Percentiles rank a stretch among this genome's conserved stretches.
Conservation (phyloP, 768 basidiomycete genomes). For the Melanogaster broomeanus region DNA sequence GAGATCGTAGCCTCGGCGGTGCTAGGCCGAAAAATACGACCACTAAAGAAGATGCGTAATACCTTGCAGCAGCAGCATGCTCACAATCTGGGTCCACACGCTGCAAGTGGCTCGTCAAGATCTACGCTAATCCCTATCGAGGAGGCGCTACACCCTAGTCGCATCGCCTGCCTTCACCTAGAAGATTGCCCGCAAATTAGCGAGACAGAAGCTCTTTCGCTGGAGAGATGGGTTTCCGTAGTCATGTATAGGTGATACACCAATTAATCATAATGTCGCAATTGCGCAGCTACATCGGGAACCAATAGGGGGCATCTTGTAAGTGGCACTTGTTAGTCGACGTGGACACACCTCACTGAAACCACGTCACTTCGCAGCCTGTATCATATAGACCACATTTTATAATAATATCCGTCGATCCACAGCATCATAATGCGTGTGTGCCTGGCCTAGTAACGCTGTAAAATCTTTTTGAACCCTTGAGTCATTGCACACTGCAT, state of each 20-base stretch:
- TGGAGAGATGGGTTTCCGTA: constrained; percentile 39
- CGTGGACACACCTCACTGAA: constrained; percentile 9
- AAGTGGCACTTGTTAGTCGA: constrained; percentile 15
- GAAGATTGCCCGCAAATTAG: constrained; percentile 41
- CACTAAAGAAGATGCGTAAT: constrained; percentile 35
- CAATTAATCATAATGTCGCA: no score
- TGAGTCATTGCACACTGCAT: background rate
- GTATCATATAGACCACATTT: constrained; percentile 9
- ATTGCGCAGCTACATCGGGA: no score
- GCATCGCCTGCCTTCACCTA: constrained; percentile 45
- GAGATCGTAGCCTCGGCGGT: constrained; percentile 26
- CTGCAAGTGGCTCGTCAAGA: constrained; percentile 22
- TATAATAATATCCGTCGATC: constrained; percentile 32
- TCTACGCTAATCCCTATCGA: constrained; percentile 39
- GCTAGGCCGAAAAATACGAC: constrained; percentile 34
- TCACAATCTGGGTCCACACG: constrained; percentile 9
- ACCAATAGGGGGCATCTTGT: constrained; percentile 21
- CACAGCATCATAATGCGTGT: constrained; percentile 10
- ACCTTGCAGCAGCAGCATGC: constrained; percentile 10
- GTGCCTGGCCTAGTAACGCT: constrained; percentile 15
- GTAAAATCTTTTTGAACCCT: constrained; percentile 1
- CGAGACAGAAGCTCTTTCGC: constrained; percentile 37
- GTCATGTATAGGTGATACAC: constrained; percentile 22
- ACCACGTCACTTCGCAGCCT: constrained; percentile 19
- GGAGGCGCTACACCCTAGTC: constrained; percentile 33